phyloP scores from a whole-genome alignment of 495 filamentous ascomycete species.

The Neurospora sublineolata region DNA sequence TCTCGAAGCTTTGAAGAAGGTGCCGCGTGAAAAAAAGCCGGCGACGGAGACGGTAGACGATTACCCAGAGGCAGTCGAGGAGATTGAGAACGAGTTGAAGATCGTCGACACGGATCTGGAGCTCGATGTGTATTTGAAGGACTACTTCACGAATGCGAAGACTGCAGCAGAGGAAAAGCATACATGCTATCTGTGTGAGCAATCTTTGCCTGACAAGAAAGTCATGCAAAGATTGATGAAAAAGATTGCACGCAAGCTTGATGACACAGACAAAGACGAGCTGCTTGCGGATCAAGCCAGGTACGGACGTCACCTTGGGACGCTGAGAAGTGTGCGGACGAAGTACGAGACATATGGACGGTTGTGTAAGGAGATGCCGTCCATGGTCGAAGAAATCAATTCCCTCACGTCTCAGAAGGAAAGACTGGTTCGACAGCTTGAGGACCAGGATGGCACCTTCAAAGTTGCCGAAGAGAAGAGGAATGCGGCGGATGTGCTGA shows the following conservation, averaged over 20 bases:
- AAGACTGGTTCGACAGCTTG: slow-evolving; percentile 50
- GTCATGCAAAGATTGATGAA: too few species aligned
- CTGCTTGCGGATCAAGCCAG: slow-evolving; percentile 42
- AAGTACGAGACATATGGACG: slow-evolving; percentile 64
- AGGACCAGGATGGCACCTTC: slow-evolving; percentile 62
- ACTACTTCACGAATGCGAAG: slow-evolving; percentile 53
- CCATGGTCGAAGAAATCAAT: slow-evolving; percentile 49
- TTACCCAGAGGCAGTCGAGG: slow-evolving; percentile 29
- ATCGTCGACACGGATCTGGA: slow-evolving; percentile 49
- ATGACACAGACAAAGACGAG: slow-evolving; percentile 39
- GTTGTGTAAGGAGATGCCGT: slow-evolving; percentile 60
- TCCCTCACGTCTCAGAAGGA: slow-evolving; percentile 43
- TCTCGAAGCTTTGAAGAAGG: slow-evolving; percentile 27
- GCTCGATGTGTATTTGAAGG: slow-evolving; percentile 40
- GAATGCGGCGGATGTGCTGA: slow-evolving; percentile 63
- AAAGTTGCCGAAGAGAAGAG: slow-evolving; percentile 51
- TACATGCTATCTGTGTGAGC: too few species aligned
- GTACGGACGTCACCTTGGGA: slow-evolving; percentile 42
- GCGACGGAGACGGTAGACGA: slow-evolving; percentile 19
- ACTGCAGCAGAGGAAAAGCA: slow-evolving; percentile 47
- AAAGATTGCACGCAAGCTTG: too few species aligned
- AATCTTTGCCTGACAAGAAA: too few species aligned
- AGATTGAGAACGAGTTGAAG: slow-evolving; percentile 48
- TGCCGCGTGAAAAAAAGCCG: slow-evolving; percentile 7
- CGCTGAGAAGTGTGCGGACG: slow-evolving; percentile 46